These are phyloP conservation scores for Penicillium steckii DNA, from an alignment of 495 filamentous ascomycete genomes.

Conservation along the genomic window DNA sequence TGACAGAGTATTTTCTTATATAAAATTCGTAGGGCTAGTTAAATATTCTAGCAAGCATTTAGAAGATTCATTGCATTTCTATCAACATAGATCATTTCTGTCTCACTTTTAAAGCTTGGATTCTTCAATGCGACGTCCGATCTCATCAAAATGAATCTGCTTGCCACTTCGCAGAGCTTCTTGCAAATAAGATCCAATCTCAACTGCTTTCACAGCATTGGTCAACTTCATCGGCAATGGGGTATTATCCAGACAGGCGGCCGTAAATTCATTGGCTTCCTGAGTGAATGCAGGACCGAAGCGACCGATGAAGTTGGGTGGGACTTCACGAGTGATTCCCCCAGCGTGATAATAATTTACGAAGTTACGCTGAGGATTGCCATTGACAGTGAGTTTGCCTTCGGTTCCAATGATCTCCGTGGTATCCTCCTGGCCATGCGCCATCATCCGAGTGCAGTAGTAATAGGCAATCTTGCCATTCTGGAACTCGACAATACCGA, in stretches of 20 bases:
- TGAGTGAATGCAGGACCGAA: constrained; percentile 56
- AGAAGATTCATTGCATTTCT: not conserved
- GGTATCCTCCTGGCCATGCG: constrained; percentile 60
- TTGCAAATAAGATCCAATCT: constrained; percentile 57
- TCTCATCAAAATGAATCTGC: constrained; percentile 54
- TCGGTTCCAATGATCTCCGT: constrained; percentile 64
- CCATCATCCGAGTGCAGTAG: constrained; percentile 62
- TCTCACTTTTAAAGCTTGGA: constrained; percentile 19
- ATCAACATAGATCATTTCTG: not conserved
- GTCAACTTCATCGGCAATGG: constrained; percentile 51
- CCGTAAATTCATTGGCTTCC: constrained; percentile 58
- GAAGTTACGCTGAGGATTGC: constrained; percentile 46
- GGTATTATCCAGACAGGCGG: constrained; percentile 48
- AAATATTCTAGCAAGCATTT: no score
- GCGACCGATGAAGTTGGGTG: constrained; percentile 51
- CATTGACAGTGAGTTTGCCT: constrained; percentile 58
- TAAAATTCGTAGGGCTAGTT: no score
- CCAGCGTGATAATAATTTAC: constrained; percentile 46
- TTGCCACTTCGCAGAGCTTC: constrained; percentile 53
- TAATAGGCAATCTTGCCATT: constrained; percentile 61
- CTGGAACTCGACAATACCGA: constrained; percentile 63
- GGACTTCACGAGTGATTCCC: constrained; percentile 53
- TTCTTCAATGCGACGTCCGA: constrained; percentile 42
- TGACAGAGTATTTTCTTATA: no score
- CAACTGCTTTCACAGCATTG: constrained; percentile 55